Conservation (phyloP, 2,329 filamentous ascomycete genomes). For the Botrytis cinerea region DNA sequence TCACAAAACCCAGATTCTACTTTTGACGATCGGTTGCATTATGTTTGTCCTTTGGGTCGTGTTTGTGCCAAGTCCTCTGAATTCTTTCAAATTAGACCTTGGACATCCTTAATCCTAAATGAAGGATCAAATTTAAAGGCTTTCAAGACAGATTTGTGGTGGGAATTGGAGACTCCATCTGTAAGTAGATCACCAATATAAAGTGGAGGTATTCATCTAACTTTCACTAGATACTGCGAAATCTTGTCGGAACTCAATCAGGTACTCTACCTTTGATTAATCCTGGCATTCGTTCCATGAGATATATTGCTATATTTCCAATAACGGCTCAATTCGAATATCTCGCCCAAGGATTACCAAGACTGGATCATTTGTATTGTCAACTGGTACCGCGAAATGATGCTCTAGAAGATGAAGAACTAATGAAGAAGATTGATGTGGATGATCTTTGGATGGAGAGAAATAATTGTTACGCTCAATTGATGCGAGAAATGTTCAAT, state of each 20-base stretch:
- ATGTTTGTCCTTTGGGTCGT: background rate
- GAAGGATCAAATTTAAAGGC: conserved; percentile 73
- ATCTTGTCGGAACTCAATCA: conserved; percentile 48
- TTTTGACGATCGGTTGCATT: conserved; percentile 13
- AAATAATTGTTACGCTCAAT: conserved; percentile 38
- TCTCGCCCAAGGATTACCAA: conserved; percentile 51
- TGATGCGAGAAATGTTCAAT: conserved; percentile 39
- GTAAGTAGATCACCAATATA: conserved; percentile 38
- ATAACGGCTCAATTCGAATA: conserved; percentile 60
- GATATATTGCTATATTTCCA: conserved; percentile 68
- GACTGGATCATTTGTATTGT: conserved; percentile 55
- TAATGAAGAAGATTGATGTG: conserved; percentile 28
- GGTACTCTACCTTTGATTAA: conserved; percentile 42
- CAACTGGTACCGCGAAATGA: conserved; percentile 49
- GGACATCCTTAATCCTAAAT: conserved; percentile 68
- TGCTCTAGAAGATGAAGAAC: conserved; percentile 34
- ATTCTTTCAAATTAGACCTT: conserved; percentile 47
- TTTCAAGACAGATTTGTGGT: conserved; percentile 69
- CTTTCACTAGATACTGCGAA: conserved; percentile 53
- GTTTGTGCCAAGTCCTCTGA: conserved; percentile 13
- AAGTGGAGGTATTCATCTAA: conserved; percentile 21
- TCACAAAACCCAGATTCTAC: too few relatives aligned
- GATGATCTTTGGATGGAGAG: conserved; percentile 40
- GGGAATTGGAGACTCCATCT: conserved; percentile 56
- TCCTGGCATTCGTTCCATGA: conserved; percentile 50